These are phyloP conservation scores for Gloeopeniophorella convolvens DNA, from an alignment of 768 basidiomycete genomes.

Conservation along the genomic window DNA sequence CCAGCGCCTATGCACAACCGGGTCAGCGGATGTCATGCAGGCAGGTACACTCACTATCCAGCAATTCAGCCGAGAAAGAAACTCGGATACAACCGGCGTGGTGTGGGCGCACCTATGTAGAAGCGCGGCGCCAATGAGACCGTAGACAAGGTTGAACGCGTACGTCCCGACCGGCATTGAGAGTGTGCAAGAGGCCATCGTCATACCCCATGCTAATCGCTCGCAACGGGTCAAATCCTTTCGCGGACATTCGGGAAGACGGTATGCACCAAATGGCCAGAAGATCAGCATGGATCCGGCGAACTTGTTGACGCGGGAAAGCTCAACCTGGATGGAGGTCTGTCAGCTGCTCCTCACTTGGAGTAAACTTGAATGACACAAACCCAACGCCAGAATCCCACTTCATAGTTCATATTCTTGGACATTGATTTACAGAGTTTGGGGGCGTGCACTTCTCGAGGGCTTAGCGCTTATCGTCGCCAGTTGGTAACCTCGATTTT, in stretches of 20 bases:
- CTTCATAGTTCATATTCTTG: no score
- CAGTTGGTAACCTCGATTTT: no score
- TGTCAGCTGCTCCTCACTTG: no score
- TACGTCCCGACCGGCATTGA: slow-evolving; percentile 7
- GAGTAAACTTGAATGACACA: neutral
- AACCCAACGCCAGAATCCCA: slow-evolving; percentile 9
- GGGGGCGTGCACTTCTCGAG: no score
- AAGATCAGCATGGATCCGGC: slow-evolving; percentile 22
- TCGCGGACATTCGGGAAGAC: no score
- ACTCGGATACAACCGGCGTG: no score
- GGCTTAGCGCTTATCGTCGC: no score
- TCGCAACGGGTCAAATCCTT: neutral
- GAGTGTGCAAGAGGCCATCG: slow-evolving; percentile 20
- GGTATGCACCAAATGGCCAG: slow-evolving; percentile 24
- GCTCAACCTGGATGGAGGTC: slow-evolving; percentile 12
- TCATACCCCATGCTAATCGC: slow-evolving; percentile 20
- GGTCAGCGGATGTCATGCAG: no score
- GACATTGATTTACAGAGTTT: no score
- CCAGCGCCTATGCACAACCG: slow-evolving; percentile 2
- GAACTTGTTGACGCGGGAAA: slow-evolving; percentile 24
- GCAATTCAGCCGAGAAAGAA: no score
- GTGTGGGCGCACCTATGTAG: neutral
- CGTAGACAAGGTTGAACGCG: slow-evolving; percentile 1
- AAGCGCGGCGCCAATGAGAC: slow-evolving; percentile 2
- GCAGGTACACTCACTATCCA: no score